A percentile compares a stretch with the other conserved stretches of the same genome.
phyloP scores from a whole-genome alignment of 176 grass and related monocot genomes.

The Hsuehochloa calcarea region DNA sequence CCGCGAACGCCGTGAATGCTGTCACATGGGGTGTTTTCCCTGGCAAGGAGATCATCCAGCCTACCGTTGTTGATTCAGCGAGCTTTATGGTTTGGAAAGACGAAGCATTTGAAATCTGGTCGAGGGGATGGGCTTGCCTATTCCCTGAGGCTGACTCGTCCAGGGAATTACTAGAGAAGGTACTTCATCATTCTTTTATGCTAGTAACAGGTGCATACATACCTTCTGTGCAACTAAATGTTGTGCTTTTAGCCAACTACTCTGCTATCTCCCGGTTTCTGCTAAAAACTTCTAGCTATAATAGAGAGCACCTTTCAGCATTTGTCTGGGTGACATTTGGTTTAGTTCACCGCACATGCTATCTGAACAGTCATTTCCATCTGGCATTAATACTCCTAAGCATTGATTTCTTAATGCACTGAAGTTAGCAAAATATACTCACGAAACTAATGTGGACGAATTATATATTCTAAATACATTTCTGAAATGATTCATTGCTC shows the following conservation, averaged over 20 bases:
- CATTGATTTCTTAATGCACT: neutral
- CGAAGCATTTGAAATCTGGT: slow-evolving; percentile 86
- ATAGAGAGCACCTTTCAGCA: neutral
- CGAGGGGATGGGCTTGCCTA: slow-evolving; percentile 56
- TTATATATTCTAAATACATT: neutral
- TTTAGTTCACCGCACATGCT: neutral
- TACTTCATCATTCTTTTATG: slow-evolving; percentile 18
- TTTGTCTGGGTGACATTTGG: neutral
- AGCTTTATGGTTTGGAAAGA: slow-evolving; percentile 95
- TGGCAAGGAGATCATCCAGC: slow-evolving; percentile 79
- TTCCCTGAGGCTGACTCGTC: slow-evolving; percentile 68
- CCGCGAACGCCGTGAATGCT: slow-evolving; percentile 58
- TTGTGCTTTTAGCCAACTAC: neutral
- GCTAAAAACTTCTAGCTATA: neutral
- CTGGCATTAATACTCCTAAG: neutral
- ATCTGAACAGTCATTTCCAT: neutral
- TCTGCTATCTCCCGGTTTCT: neutral
- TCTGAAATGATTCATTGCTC: neutral
- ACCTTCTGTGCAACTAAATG: neutral
- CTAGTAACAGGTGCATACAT: neutral
- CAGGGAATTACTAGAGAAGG: slow-evolving; percentile 66
- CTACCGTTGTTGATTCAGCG: slow-evolving; percentile 59
- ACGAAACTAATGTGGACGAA: neutral
- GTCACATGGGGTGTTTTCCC: slow-evolving; percentile 90
- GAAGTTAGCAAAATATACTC: neutral